Percentiles rank a stretch among this genome's conserved stretches.
These are phyloP conservation scores for Boechera retrofracta DNA, from an alignment of 345 rosid genomes.

Conservation along the genomic window DNA sequence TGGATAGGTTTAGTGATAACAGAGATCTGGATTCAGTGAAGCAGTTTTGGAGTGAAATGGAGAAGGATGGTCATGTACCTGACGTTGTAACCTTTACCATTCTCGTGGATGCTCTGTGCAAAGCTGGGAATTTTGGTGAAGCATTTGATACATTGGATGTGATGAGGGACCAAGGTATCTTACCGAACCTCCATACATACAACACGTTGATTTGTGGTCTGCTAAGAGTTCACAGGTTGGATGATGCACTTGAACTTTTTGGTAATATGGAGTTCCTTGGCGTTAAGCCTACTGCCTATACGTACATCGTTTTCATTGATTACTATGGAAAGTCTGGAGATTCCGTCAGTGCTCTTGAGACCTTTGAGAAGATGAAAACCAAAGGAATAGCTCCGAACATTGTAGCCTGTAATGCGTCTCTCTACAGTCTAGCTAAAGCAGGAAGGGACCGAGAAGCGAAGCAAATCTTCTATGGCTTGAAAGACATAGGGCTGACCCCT, in stretches of 20 bases:
- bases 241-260: constrained; percentile 68
- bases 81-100: constrained; percentile 85
- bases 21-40: constrained; percentile 72
- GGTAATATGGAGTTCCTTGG: constrained; percentile 66
- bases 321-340: constrained; percentile 86
- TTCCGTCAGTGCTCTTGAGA: constrained; percentile 66
- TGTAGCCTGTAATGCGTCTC: constrained; percentile 87
- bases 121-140: constrained; percentile 60
- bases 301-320: constrained; percentile 84
- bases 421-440: constrained; percentile 73
- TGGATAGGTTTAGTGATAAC: constrained; percentile 74
- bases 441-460: constrained; percentile 78
- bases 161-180: constrained; percentile 65
- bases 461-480: constrained; percentile 67
- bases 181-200: constrained; percentile 85
- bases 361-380: constrained; percentile 76
- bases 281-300: constrained; percentile 71
- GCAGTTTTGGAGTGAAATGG: constrained; percentile 87
- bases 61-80: constrained; percentile 76
- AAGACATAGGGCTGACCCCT: constrained; percentile 64
- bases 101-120: constrained; percentile 76
- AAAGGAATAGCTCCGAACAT: constrained; percentile 81
- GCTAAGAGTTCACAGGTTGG: constrained; percentile 60
- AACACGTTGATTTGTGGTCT: constrained; percentile 81
- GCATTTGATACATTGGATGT: constrained; percentile 68